phyloP scores from a whole-genome alignment of 2,329 filamentous ascomycete species.

The Aspergillus sojae region DNA sequence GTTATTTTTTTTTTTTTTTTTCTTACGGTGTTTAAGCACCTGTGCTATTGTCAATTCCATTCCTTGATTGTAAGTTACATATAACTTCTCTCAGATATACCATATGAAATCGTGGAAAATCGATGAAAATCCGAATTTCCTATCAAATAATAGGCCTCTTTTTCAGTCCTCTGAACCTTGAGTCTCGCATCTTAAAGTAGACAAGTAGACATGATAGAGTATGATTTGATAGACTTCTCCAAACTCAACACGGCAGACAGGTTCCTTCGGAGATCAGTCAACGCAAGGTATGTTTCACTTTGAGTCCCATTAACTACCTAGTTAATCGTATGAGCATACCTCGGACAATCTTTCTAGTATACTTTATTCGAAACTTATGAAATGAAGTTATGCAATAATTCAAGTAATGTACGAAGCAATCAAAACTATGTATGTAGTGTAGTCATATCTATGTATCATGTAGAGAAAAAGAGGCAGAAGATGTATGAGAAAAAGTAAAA shows the following conservation, averaged over 20 bases:
- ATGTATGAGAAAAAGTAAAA: neutral
- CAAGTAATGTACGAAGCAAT: neutral
- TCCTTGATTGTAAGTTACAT: conserved; percentile 20
- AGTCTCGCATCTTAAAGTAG: neutral
- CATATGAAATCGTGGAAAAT: conserved; percentile 7
- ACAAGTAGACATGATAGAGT: neutral
- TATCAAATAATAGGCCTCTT: neutral
- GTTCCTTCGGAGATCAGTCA: neutral
- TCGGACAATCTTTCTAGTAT: neutral
- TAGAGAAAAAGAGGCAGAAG: neutral
- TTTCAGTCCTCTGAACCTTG: neutral
- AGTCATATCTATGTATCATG: neutral
- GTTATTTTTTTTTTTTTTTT: conserved; percentile 10
- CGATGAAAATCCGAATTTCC: conserved; percentile 2
- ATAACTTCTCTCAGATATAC: conserved; percentile 12
- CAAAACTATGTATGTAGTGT: neutral
- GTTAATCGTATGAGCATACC: conserved; percentile 1
- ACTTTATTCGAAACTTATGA: neutral
- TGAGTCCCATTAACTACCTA: neutral
- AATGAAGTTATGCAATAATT: neutral
- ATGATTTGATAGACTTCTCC: neutral
- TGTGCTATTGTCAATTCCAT: conserved; percentile 9
- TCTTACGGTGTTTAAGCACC: conserved; percentile 6
- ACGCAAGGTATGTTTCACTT: neutral
- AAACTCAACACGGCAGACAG: neutral